phyloP scores from a whole-genome alignment of 2,329 filamentous ascomycete species.

The Colletotrichum shisoi region DNA sequence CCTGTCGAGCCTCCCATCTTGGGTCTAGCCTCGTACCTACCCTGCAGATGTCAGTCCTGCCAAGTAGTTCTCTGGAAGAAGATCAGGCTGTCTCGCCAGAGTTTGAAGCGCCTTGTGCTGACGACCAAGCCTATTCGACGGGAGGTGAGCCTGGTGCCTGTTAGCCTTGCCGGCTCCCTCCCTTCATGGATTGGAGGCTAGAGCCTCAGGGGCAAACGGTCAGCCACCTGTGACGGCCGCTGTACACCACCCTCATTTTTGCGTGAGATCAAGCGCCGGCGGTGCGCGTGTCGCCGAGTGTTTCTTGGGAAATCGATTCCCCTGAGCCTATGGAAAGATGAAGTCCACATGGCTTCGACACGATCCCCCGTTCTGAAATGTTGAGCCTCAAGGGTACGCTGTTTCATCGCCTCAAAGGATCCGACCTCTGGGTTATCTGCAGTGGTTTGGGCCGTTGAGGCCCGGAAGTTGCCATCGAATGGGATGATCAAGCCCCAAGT shows the following conservation, averaged over 20 bases:
- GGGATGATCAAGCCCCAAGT: not conserved
- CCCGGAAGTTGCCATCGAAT: not conserved
- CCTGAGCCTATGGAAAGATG: conserved; percentile 16
- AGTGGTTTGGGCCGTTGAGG: not conserved
- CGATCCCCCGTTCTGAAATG: not conserved
- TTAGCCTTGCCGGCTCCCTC: conserved; percentile 21
- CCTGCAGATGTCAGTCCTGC: conserved; percentile 10
- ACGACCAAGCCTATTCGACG: conserved; percentile 21
- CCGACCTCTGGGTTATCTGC: not conserved
- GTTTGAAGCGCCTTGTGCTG: conserved; percentile 19
- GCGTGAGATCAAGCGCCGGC: conserved; percentile 18
- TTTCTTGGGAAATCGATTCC: not conserved
- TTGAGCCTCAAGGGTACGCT: not conserved
- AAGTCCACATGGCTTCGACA: not conserved
- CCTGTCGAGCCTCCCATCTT: conserved; percentile 10
- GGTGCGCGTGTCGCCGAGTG: conserved; percentile 24
- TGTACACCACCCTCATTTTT: not conserved
- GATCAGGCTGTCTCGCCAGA: conserved; percentile 21
- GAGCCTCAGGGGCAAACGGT: conserved; percentile 4
- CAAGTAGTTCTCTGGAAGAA: conserved; percentile 14
- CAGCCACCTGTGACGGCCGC: not conserved
- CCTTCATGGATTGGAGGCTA: not conserved
- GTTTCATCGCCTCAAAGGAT: not conserved
- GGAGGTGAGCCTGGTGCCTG: not conserved
- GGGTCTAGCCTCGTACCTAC: conserved; percentile 10